phyloP scores from a whole-genome alignment of 139 green algal genomes.

The Astrephomene gubernaculifera region DNA sequence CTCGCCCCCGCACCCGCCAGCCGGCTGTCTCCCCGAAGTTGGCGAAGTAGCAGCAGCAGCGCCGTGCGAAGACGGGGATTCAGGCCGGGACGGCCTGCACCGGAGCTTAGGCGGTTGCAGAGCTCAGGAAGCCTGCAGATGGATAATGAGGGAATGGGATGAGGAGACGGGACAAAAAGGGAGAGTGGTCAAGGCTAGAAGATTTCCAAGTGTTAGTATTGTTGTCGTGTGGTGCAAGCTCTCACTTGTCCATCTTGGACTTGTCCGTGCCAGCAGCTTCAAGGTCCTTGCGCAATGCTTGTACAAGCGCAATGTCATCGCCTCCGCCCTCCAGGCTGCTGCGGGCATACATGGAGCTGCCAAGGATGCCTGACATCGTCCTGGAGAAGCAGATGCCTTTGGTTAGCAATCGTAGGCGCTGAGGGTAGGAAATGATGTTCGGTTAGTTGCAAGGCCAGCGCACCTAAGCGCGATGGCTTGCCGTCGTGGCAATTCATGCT shows the following conservation, averaged over 20 bases:
- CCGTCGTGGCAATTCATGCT: background rate
- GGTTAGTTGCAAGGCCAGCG: background rate
- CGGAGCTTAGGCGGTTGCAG: slow-evolving; percentile 1
- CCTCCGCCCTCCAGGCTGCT: slow-evolving; percentile 3
- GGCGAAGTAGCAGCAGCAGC: slow-evolving; percentile 25
- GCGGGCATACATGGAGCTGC: background rate
- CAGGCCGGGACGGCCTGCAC: background rate
- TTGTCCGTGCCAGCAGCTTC: slow-evolving; percentile 19
- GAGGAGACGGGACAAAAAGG: background rate
- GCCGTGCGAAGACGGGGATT: background rate
- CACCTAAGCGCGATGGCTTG: background rate
- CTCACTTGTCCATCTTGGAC: slow-evolving; percentile 7
- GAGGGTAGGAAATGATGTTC: background rate
- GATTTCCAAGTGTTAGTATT: background rate
- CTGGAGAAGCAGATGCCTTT: background rate
- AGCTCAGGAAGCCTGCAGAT: background rate
- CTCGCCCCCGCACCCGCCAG: background rate
- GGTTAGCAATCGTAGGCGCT: background rate
- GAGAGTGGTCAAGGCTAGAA: background rate
- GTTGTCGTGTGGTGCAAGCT: background rate
- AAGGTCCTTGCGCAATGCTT: background rate
- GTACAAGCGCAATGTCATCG: slow-evolving; percentile 6
- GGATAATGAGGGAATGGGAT: background rate
- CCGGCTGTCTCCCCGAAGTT: background rate
- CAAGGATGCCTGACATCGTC: background rate